These are phyloP conservation scores for Botrytis porri DNA, from an alignment of 2,329 filamentous ascomycete genomes.

Conservation along the genomic window DNA sequence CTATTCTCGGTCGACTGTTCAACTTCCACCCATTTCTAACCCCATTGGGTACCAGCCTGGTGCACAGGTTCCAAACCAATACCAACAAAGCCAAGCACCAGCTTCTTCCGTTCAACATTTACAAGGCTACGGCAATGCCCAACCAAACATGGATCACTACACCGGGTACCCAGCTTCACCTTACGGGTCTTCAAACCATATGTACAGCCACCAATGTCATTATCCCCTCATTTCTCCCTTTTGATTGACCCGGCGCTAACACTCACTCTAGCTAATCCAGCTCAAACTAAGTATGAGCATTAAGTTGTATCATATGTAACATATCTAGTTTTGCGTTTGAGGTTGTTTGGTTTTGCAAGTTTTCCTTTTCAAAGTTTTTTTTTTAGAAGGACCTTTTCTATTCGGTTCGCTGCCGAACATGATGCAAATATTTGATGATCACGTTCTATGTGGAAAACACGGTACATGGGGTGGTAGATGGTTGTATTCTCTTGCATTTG, in stretches of 20 bases:
- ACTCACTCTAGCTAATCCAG: conserved; percentile 34
- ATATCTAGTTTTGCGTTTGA: conserved; percentile 39
- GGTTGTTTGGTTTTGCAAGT: conserved; percentile 26
- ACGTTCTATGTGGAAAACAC: conserved; percentile 23
- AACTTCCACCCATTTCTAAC: conserved; percentile 58
- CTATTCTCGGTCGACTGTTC: conserved; percentile 53
- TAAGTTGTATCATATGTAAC: conserved; percentile 36
- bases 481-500: conserved; percentile 31
- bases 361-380: conserved; percentile 29
- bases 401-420: conserved; percentile 36
- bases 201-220: conserved; percentile 57
- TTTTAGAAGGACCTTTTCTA: conserved; percentile 31
- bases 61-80: conserved; percentile 45
- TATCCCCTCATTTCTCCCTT: conserved; percentile 31
- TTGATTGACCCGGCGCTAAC: conserved; percentile 29
- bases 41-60: conserved; percentile 65
- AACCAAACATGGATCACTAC: conserved; percentile 40
- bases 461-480: conserved; percentile 16
- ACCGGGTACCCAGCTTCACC: conserved; percentile 57
- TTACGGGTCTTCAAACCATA: conserved; percentile 50
- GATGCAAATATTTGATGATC: conserved; percentile 36
- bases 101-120: conserved; percentile 51
- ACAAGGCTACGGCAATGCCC: conserved; percentile 50
- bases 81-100: conserved; percentile 43
- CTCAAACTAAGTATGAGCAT: conserved; percentile 38